These are phyloP conservation scores for Xenoacremonium recifei DNA, from an alignment of 2,329 filamentous ascomycete genomes.

Conservation along the genomic window DNA sequence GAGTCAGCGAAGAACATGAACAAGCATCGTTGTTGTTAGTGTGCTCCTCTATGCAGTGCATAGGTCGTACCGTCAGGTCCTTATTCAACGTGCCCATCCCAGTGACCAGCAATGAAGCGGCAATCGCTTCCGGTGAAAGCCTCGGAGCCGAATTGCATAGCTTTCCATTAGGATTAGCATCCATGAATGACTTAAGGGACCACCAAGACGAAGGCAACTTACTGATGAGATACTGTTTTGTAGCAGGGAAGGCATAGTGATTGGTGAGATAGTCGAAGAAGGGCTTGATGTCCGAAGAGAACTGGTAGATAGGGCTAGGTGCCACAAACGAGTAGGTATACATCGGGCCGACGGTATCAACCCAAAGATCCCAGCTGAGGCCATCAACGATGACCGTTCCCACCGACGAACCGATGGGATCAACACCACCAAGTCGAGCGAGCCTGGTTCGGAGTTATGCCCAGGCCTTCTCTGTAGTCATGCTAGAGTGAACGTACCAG, in stretches of 20 bases:
- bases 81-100: not conserved
- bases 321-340: constrained; percentile 56
- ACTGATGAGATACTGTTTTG: constrained; percentile 48
- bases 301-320: constrained; percentile 42
- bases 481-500: constrained; percentile 33
- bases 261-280: constrained; percentile 55
- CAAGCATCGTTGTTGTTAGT: too few relatives aligned
- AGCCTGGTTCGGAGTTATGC: too few relatives aligned
- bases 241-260: constrained; percentile 45
- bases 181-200: too few relatives aligned
- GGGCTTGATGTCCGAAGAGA: constrained; percentile 53
- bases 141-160: constrained; percentile 46
- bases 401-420: constrained; percentile 36
- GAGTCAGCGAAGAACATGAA: too few relatives aligned
- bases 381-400: constrained; percentile 54
- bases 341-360: constrained; percentile 55
- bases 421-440: constrained; percentile 14
- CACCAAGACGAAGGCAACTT: constrained; percentile 8
- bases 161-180: too few relatives aligned
- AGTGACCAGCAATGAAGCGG: constrained; percentile 13
- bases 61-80: too few relatives aligned
- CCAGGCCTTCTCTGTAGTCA: not conserved
- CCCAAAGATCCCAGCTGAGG: constrained; percentile 54
- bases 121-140: constrained; percentile 49
- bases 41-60: too few relatives aligned